Evolutionary conservation across 192 early-diverging fungal species (phyloP), one percentile per base, ranked within the genome.

Genomic region (Coemansia furcata): DNA sequence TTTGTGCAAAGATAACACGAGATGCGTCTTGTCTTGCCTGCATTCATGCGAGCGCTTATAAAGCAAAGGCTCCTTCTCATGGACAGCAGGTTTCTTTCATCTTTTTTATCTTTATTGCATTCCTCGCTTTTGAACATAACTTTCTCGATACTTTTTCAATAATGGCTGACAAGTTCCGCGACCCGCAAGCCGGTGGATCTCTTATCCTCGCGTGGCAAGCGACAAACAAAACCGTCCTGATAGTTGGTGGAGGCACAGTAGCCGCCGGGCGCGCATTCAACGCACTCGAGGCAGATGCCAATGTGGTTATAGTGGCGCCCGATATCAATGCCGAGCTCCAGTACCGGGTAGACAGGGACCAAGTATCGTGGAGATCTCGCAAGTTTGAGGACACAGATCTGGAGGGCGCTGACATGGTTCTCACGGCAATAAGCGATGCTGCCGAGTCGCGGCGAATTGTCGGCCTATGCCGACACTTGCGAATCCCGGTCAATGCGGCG

Each of bases 401-500:
- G 2, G 79, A 77, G 17, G 63, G 62, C 1, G 71, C 69, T 15
- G 85, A 85, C 46, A 85, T 81, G 37, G 91, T 92, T 15, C 72
- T 91, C 36, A 88, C 91, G 0, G 90, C 91, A 8, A 85, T 98
- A 40, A 85, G 91, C 58, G 89, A 92, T 76, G 88, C 46, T 9
- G 84, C 85, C 6, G 90, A 89, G 70, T 90, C 89, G 6, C 69
- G 83, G 8, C 76, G 87, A 17, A 94, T 95, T 55, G 90, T 88
- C 38, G 42, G 74, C 19, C 67, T 89, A 14, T 90, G 89, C 72
- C 77, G 86, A 39, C 50, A 62, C 40, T 84, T 74, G 35, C 83
- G 90, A n/a, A 94, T 95, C 33, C 94, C 94, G 4, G 93, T 96
- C 29, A 96, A 98, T 69, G 93, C 92, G 21, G 94, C 95, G 0